Evolutionary conservation across 2,329 filamentous ascomycete genomes (phyloP), one percentile per base, ranked within the genome.

Genomic region (Ceratocystis huliohia): DNA sequence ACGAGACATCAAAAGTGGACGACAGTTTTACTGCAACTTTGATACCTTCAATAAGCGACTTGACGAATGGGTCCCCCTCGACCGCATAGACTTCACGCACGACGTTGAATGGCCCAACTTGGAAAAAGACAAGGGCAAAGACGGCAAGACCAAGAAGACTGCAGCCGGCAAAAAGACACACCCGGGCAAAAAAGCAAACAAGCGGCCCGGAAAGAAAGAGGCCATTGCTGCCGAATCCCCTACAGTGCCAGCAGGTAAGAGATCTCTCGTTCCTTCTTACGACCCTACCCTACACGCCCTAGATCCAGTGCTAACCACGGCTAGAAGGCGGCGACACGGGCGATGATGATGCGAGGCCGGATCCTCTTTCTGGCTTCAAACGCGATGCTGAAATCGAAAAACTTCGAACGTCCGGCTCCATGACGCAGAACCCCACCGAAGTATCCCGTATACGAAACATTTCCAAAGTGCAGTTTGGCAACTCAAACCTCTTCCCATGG

Each of bases 361-460:
- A 61, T 61, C 53, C 62, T 5, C 53, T 76, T 69, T 76, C 78
- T 13, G 79, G 81, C 4, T 93, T 89, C 73, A 87, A 88, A 69
- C 84, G 88, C 63, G 89, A 96, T 74, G 89, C 95, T 70, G 94
- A 99, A 75, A 96, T 97, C 67, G 94, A 99, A 74, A 96, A 96
- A 74, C 81, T 99, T 8, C 86, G 94, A 50, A 96, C 91, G 2
- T 89, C 90, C 28, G 95, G 94, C 41, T 96, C 91, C 69, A 97
- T 99, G 94, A 99, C 95, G 10, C 95, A 99, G 74, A 97, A 97
- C 70, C 94, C 96, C 67, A 91, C 93, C 13, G 95, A 99, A 74
- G 91, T 99, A 69, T 93, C 93, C 28, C 88, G 95, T 65, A 96
- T 99, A 66, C 88, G 94, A 72, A 99, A 99, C 74, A 86, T 99